phyloP scores from a whole-genome alignment of 805 yeast genomes.

The Barnettozyma siamensis region DNA sequence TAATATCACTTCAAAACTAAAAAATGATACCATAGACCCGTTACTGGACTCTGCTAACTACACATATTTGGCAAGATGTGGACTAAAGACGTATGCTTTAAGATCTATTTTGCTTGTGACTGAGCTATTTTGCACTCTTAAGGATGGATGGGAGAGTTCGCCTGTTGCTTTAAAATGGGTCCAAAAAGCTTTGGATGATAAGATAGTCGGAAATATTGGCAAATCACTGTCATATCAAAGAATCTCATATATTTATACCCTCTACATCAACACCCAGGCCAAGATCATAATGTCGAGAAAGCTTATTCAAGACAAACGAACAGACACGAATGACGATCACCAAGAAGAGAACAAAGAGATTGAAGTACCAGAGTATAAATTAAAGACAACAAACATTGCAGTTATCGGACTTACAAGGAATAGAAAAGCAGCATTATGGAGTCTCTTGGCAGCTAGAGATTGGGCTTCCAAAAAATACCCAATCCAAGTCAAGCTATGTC shows the following conservation, averaged over 20 bases:
- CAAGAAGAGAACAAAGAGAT: conserved; percentile 9
- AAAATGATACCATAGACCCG: conserved; percentile 41
- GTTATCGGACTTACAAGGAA: conserved; percentile 51
- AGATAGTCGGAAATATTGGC: conserved; percentile 40
- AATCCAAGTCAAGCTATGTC: conserved; percentile 26
- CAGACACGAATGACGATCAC: no score
- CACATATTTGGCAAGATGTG: conserved; percentile 67
- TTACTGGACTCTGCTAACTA: conserved; percentile 61
- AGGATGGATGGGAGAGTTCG: conserved; percentile 37
- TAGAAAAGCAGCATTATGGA: conserved; percentile 77
- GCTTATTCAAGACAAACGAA: conserved; percentile 12
- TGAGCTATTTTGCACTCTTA: conserved; percentile 53
- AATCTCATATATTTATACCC: conserved; percentile 45
- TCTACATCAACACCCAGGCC: conserved; percentile 35
- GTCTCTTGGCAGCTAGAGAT: conserved; percentile 64
- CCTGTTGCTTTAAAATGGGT: conserved; percentile 38
- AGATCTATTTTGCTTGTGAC: conserved; percentile 61
- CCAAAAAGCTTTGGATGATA: conserved; percentile 42
- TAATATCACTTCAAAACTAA: conserved; percentile 35
- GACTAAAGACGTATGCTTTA: conserved; percentile 62
- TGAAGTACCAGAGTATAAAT: conserved; percentile 24
- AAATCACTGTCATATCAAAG: conserved; percentile 49
- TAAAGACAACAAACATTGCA: conserved; percentile 31
- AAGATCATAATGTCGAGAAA: conserved; percentile 25
- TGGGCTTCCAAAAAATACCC: conserved; percentile 40